Conservation (phyloP, 495 filamentous ascomycete genomes). For the Talaromyces ruber region DNA sequence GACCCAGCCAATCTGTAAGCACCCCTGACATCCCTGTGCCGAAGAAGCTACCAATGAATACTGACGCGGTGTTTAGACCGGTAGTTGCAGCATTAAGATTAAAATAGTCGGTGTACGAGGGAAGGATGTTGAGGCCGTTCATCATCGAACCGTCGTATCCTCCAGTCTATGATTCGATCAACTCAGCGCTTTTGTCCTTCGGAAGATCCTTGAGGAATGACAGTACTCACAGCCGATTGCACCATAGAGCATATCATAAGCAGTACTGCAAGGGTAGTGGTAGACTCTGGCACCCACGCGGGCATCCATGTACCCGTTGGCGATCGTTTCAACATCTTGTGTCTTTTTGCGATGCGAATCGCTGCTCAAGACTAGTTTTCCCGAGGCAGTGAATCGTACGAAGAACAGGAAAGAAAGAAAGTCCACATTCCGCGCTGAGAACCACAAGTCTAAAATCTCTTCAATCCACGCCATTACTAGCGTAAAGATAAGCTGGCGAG, state of each 20-base stretch:
- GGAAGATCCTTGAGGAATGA: neutral
- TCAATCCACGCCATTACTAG: neutral
- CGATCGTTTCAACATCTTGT: conserved; percentile 23
- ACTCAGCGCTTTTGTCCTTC: neutral
- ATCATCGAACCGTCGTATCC: conserved; percentile 45
- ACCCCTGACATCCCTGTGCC: conserved; percentile 28
- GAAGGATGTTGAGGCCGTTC: conserved; percentile 44
- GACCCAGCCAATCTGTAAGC: conserved; percentile 31
- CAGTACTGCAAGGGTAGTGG: conserved; percentile 27
- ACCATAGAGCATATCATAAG: conserved; percentile 39
- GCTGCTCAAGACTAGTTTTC: neutral
- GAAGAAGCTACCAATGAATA: conserved; percentile 35
- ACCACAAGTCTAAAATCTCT: neutral
- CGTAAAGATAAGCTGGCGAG: neutral
- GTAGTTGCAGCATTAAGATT: conserved; percentile 30
- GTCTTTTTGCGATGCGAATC: neutral
- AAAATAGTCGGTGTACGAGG: conserved; percentile 42
- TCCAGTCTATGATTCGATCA: conserved; percentile 15
- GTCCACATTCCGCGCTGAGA: neutral
- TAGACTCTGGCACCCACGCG: conserved; percentile 42
- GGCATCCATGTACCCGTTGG: conserved; percentile 41
- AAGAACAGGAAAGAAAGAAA: neutral
- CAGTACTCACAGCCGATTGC: conserved; percentile 21
- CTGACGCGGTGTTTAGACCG: conserved; percentile 37
- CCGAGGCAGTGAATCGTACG: neutral